Evolutionary conservation across 805 yeast genomes (phyloP), one percentile per base, ranked within the genome.

Genomic region (Wickerhamiella sergipiensis): DNA sequence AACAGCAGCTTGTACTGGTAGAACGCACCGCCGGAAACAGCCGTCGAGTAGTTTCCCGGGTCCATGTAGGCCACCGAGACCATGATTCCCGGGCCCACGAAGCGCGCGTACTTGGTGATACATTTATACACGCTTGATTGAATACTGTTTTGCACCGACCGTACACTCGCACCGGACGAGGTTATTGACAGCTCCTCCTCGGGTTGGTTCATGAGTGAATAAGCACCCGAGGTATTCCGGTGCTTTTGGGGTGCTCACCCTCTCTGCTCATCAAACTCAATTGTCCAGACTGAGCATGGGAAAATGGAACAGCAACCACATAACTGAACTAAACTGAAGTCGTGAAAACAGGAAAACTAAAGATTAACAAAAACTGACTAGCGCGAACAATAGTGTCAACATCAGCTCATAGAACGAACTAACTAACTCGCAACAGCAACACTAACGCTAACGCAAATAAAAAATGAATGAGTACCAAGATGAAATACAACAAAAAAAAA

Each of bases 21-120:
- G 50, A 79, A 74, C 2, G 95, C 89, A 48, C 96, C 97, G 0
- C 95, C 86, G 15, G 85, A 76, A 1, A 88, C 95, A 15, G 92
- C 87, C 0, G 95, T 85, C 44, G 94, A 79, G 67, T 86, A 88
- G 66, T 88, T 88, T 43, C 97, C 97, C 1, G 96, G 95, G 63
- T 88, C 97, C 74, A 88, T 84, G 61, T 88, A 89, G 1, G 95
- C 92, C 50, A 89, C 95, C 29, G 88, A 76, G 22, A 88, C 87
- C 78, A 87, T 75, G 42, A 88, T 72, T 0, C 95, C 95, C 0
- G 95, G 95, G 0, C 95, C 95, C 18, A 87, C 71, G 63, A 88
- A 88, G 47, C 74, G 72, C 48, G 76, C 63, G 58, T 83, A 79
- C 65, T 83, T 85, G 53, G 66, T 36, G 40, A 36, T 36, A n/a